These are phyloP conservation scores for Puya raimondii DNA, from an alignment of 176 grass and related monocot genomes.

Conservation along the genomic window DNA sequence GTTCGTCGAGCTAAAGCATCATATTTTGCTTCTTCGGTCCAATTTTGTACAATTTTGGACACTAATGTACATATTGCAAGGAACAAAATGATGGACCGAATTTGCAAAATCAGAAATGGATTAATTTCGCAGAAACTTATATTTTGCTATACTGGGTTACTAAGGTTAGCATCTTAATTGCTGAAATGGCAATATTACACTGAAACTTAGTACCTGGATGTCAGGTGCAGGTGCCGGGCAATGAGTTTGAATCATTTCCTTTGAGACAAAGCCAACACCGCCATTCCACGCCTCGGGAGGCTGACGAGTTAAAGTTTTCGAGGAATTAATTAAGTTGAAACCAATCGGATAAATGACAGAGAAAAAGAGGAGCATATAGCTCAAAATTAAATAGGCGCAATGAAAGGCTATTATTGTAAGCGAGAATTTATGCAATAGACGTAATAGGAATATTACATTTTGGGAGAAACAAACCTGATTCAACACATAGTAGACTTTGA, in stretches of 20 bases:
- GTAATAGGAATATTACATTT: background rate
- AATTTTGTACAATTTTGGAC: no score
- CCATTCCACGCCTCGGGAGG: slow-evolving; percentile 83
- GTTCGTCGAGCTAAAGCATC: background rate
- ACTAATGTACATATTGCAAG: no score
- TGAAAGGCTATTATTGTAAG: background rate
- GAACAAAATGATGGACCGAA: no score
- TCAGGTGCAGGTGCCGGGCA: slow-evolving; percentile 58
- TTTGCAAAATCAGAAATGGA: no score
- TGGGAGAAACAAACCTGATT: slow-evolving; percentile 51
- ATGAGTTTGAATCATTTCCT: slow-evolving; percentile 79
- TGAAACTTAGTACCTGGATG: slow-evolving; percentile 52
- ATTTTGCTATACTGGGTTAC: no score
- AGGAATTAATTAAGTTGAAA: background rate
- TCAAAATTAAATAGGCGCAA: background rate
- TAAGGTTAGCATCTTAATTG: background rate
- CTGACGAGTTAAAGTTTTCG: slow-evolving; percentile 33
- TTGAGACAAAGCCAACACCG: slow-evolving; percentile 85
- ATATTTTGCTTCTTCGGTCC: background rate
- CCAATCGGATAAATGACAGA: background rate
- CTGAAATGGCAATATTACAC: background rate
- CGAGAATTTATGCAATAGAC: background rate
- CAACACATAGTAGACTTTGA: slow-evolving; percentile 84
- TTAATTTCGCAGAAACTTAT: no score
- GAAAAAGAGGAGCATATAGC: background rate